phyloP scores from a whole-genome alignment of 768 basidiomycete species.

The Suillus ampliporus region DNA sequence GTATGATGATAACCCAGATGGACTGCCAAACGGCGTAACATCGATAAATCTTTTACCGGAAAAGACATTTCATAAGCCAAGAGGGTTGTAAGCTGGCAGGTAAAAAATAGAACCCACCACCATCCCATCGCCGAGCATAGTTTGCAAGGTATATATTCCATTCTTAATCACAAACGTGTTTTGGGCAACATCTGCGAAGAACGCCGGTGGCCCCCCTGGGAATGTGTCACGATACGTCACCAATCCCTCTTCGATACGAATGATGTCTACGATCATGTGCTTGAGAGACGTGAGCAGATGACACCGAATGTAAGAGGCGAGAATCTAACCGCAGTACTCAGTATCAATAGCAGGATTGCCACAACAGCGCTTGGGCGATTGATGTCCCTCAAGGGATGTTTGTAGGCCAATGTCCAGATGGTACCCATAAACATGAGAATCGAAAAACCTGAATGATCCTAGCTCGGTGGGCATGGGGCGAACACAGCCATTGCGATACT shows the following conservation, averaged over 20 bases:
- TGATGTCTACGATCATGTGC: not conserved
- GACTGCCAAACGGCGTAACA: conserved; percentile 3
- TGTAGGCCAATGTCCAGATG: not conserved
- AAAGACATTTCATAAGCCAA: not conserved
- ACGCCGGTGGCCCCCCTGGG: not conserved
- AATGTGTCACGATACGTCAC: not conserved
- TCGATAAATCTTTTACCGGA: not conserved
- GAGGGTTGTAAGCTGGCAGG: not conserved
- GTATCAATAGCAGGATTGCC: conserved; percentile 22
- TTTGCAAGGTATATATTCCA: not conserved
- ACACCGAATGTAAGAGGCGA: not conserved
- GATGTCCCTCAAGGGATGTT: conserved; percentile 4
- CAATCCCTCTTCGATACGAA: not conserved
- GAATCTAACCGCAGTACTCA: conserved; percentile 25
- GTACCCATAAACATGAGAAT: not conserved
- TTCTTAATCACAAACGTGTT: not conserved
- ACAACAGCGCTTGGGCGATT: conserved; percentile 22
- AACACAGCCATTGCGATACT: not conserved
- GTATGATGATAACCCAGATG: not conserved
- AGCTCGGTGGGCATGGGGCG: not conserved
- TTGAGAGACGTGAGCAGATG: not conserved
- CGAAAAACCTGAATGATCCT: not conserved
- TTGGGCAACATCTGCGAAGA: not conserved
- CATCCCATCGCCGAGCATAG: not conserved
- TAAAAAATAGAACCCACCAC: not conserved